Evolutionary conservation across 148 eudicot species (phyloP).

Genomic region (Amaranthus palmeri): DNA sequence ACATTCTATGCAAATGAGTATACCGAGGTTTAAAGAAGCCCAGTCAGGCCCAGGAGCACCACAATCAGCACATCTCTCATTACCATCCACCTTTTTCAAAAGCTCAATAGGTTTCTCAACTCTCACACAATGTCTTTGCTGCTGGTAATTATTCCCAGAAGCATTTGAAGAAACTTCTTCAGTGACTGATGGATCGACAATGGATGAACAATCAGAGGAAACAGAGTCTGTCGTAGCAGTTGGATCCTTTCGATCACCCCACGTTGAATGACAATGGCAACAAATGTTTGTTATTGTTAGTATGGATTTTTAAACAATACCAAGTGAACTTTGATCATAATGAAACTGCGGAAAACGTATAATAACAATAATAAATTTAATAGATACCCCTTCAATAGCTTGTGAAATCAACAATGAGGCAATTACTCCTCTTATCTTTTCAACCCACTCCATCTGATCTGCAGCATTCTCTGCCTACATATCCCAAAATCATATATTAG

Average conservation of each 20-base stretch:
- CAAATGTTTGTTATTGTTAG: slow-evolving; percentile 14
- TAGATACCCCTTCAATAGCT: slow-evolving; percentile 61
- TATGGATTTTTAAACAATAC: neutral
- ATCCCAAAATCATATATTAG: slow-evolving; percentile 17
- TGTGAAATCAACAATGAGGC: slow-evolving; percentile 71
- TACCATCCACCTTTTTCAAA: slow-evolving; percentile 63
- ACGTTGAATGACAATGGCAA: slow-evolving; percentile 46
- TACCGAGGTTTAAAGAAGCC: slow-evolving; percentile 96
- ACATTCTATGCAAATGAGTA: slow-evolving; percentile 93
- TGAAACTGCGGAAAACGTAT: neutral
- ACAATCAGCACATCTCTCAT: slow-evolving; percentile 97
- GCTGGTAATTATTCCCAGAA: slow-evolving; percentile 54
- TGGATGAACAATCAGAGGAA: slow-evolving; percentile 46
- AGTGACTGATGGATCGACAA: slow-evolving; percentile 25
- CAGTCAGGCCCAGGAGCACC: slow-evolving; percentile 95
- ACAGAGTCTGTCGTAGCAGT: slow-evolving; percentile 29
- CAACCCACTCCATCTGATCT: slow-evolving; percentile 96
- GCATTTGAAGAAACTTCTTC: slow-evolving; percentile 40
- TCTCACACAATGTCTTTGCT: slow-evolving; percentile 41
- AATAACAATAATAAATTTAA: neutral
- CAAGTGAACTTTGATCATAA: neutral
- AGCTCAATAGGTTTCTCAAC: slow-evolving; percentile 63
- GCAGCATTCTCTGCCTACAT: slow-evolving; percentile 79
- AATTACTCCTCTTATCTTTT: slow-evolving; percentile 89
- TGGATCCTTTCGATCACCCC: slow-evolving; percentile 40